Evolutionary conservation across 495 filamentous ascomycete species (phyloP).

Genomic region (Haplographium delicatum): DNA sequence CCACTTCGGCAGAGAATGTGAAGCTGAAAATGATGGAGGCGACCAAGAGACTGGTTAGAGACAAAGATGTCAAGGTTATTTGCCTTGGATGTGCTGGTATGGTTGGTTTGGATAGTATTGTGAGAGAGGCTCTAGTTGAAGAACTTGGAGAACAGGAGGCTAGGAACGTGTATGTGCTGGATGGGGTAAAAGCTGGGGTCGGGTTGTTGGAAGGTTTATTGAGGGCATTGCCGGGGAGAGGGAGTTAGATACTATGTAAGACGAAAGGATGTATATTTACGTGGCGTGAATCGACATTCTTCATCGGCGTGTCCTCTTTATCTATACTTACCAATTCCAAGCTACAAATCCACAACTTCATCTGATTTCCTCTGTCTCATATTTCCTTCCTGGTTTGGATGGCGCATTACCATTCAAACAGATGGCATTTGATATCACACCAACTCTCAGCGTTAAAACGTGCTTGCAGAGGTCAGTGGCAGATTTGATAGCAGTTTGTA

Average conservation of each 20-base stretch:
- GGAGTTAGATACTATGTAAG: neutral
- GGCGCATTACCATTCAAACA: too few species aligned
- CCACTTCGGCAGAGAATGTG: slow-evolving; percentile 57
- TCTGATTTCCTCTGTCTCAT: neutral
- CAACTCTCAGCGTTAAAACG: too few species aligned
- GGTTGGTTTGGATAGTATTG: slow-evolving; percentile 80
- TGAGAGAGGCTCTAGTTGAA: slow-evolving; percentile 62
- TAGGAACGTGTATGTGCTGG: slow-evolving; percentile 61
- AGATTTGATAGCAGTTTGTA: too few species aligned
- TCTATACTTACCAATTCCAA: neutral
- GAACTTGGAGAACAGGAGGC: slow-evolving; percentile 58
- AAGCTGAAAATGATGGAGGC: slow-evolving; percentile 61
- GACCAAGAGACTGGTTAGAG: slow-evolving; percentile 55
- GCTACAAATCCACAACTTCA: neutral
- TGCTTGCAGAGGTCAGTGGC: too few species aligned
- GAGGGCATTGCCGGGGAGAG: slow-evolving; percentile 20
- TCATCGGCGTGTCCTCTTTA: neutral
- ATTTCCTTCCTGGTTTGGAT: too few species aligned
- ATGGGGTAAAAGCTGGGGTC: slow-evolving; percentile 78
- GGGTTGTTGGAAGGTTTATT: slow-evolving; percentile 58
- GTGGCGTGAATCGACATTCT: neutral
- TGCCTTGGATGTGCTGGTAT: slow-evolving; percentile 86
- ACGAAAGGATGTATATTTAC: neutral
- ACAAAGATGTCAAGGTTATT: slow-evolving; percentile 55
- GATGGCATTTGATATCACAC: too few species aligned